phyloP scores from a whole-genome alignment of 208 protist species.

The Leishmania tarentolae region DNA sequence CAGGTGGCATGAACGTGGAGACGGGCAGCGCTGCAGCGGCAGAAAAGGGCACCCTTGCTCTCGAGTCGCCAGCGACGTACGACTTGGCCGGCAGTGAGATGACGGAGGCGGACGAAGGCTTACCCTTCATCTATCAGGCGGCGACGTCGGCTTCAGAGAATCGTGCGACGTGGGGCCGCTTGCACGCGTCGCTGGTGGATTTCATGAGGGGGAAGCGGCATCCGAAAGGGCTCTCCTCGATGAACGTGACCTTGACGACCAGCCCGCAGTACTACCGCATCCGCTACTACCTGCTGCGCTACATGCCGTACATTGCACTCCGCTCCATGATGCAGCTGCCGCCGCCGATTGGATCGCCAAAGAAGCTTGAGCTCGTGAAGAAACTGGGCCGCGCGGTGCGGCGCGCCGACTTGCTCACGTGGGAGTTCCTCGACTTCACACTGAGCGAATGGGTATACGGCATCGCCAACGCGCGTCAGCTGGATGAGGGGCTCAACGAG shows the following conservation, averaged over 20 bases:
- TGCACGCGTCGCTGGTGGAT: slow-evolving; percentile 29
- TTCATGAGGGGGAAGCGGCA: slow-evolving; percentile 57
- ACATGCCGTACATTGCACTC: slow-evolving; percentile 59
- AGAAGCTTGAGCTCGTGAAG: slow-evolving; percentile 48
- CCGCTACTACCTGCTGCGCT: slow-evolving; percentile 59
- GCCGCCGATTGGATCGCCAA: slow-evolving; percentile 47
- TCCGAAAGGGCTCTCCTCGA: slow-evolving; percentile 43
- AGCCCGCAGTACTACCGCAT: slow-evolving; percentile 39
- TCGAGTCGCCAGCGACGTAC: slow-evolving; percentile 8
- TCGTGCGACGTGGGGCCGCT: slow-evolving; percentile 47
- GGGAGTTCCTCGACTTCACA: slow-evolving; percentile 73
- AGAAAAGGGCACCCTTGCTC: background rate
- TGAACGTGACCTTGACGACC: slow-evolving; percentile 48
- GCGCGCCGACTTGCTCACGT: slow-evolving; percentile 54
- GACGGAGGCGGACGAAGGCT: slow-evolving; percentile 21
- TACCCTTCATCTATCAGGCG: slow-evolving; percentile 77
- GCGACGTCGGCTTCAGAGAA: slow-evolving; percentile 56
- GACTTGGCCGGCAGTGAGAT: slow-evolving; percentile 2
- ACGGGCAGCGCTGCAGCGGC: slow-evolving; percentile 7
- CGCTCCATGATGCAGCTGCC: slow-evolving; percentile 48
- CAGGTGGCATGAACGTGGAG: slow-evolving; percentile 5
- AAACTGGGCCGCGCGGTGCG: slow-evolving; percentile 59
- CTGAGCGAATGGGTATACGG: slow-evolving; percentile 65
- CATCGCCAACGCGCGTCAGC: slow-evolving; percentile 35
- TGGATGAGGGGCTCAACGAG: slow-evolving; percentile 63